A percentile compares a stretch with the other conserved stretches of the same genome.
phyloP scores from a whole-genome alignment of 2,329 filamentous ascomycete genomes.

The Bipolaris gigantea region DNA sequence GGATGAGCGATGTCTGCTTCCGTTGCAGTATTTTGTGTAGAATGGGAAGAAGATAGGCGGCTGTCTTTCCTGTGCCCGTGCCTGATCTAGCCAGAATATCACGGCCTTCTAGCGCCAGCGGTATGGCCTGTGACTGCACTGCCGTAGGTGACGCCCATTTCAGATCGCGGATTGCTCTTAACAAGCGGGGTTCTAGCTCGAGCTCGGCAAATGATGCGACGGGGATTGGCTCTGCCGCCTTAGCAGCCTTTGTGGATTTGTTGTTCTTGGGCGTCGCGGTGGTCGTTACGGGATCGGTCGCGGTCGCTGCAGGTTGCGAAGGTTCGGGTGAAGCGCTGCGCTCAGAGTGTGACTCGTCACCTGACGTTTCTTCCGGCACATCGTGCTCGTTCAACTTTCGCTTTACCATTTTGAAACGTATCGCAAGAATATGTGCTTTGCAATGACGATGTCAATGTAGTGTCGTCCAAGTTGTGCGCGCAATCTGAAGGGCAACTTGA shows the following conservation, averaged over 20 bases:
- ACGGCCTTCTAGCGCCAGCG: constrained; percentile 80
- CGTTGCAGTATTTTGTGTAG: constrained; percentile 79
- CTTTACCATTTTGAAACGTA: constrained; percentile 36
- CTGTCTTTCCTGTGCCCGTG: constrained; percentile 95
- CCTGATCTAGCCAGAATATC: constrained; percentile 91
- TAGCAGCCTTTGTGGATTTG: constrained; percentile 4
- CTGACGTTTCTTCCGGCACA: constrained; percentile 44
- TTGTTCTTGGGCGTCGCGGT: constrained; percentile 2
- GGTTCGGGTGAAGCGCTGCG: constrained; percentile 12
- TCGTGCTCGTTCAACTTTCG: constrained; percentile 55
- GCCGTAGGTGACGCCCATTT: constrained; percentile 85
- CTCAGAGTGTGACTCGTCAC: constrained; percentile 28
- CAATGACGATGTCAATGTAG: neutral
- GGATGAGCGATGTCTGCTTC: constrained; percentile 79
- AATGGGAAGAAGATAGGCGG: constrained; percentile 91
- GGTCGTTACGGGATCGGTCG: neutral
- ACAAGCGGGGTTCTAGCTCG: constrained; percentile 78
- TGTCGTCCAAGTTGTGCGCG: constrained; percentile 6
- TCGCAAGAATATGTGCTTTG: neutral
- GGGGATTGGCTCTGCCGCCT: neutral
- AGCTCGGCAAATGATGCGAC: constrained; percentile 69
- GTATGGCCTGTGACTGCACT: constrained; percentile 85
- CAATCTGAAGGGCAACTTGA: constrained; percentile 11
- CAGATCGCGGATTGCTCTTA: constrained; percentile 83
- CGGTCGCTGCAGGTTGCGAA: neutral